Conservation (phyloP, 2,329 filamentous ascomycete species). For the Graphiopsis chlorocephala region DNA sequence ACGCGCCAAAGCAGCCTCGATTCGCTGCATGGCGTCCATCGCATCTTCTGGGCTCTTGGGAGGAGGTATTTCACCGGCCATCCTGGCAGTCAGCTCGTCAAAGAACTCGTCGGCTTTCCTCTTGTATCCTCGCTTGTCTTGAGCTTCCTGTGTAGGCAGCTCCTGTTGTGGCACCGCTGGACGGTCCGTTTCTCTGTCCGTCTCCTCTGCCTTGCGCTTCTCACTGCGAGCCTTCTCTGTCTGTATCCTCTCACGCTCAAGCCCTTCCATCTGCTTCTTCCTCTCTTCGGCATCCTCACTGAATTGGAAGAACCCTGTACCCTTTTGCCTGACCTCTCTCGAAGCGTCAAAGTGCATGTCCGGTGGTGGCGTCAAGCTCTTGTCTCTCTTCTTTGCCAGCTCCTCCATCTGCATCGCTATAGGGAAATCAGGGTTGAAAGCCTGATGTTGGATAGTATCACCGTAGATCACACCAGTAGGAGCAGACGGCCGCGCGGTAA, state of each 20-base stretch:
- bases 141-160: not conserved
- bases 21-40: conserved; percentile 19
- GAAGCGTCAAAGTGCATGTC: conserved; percentile 82
- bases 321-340: conserved; percentile 79
- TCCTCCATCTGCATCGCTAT: conserved; percentile 69
- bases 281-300: conserved; percentile 67
- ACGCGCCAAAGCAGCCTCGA: conserved; percentile 19
- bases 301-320: conserved; percentile 90
- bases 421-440: conserved; percentile 73
- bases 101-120: conserved; percentile 72
- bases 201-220: conserved; percentile 55
- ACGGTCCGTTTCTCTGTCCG: conserved; percentile 25
- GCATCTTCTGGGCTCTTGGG: not conserved
- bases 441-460: conserved; percentile 76
- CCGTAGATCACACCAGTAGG: conserved; percentile 77
- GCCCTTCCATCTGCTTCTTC: conserved; percentile 70
- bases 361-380: conserved; percentile 74
- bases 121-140: conserved; percentile 38
- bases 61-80: conserved; percentile 21
- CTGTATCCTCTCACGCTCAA: conserved; percentile 64
- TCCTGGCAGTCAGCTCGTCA: conserved; percentile 50
- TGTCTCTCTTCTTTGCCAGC: conserved; percentile 74
- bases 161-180: conserved; percentile 22
- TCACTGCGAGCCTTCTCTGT: conserved; percentile 66
- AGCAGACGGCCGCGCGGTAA: conserved; percentile 64